phyloP scores from a whole-genome alignment of 495 filamentous ascomycete species.

The Podospora pseudoanserina region DNA sequence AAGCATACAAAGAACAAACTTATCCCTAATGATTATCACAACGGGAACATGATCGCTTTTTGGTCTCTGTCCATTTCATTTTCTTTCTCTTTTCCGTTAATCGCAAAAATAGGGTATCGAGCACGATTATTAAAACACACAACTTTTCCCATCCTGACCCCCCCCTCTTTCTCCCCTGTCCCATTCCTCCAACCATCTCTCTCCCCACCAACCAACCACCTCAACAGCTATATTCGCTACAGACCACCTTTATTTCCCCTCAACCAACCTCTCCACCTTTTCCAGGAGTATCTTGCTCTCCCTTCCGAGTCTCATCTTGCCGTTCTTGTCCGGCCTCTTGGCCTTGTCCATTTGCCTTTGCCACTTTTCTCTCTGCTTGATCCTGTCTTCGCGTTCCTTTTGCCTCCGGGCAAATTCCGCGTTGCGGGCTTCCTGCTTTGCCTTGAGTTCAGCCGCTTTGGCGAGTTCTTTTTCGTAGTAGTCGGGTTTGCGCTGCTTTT shows the following conservation, averaged over 20 bases:
- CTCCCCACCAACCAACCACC: constrained; percentile 46
- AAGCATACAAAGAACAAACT: too few species aligned
- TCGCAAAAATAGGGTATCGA: too few species aligned
- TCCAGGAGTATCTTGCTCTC: constrained; percentile 81
- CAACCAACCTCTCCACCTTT: constrained; percentile 70
- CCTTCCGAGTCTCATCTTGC: constrained; percentile 77
- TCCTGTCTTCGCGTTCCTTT: constrained; percentile 50
- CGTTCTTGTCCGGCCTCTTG: constrained; percentile 61
- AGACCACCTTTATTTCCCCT: not conserved
- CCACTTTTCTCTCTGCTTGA: constrained; percentile 60
- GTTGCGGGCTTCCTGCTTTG: constrained; percentile 56
- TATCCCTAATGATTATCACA: too few species aligned
- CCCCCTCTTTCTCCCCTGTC: too few species aligned
- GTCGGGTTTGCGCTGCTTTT: constrained; percentile 55
- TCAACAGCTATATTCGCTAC: constrained; percentile 34
- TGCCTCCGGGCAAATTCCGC: constrained; percentile 55
- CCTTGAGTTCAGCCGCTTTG: constrained; percentile 59
- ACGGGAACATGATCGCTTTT: too few species aligned
- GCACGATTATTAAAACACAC: too few species aligned
- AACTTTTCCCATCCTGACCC: too few species aligned
- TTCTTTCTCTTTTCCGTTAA: too few species aligned
- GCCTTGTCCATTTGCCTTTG: constrained; percentile 73
- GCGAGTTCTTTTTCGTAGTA: constrained; percentile 75
- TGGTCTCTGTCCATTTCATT: too few species aligned
- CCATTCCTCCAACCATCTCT: too few species aligned